Evolutionary conservation across 345 rosid species (phyloP), one percentile per base, ranked within the genome.

Genomic region (Toxicodendron radicans): DNA sequence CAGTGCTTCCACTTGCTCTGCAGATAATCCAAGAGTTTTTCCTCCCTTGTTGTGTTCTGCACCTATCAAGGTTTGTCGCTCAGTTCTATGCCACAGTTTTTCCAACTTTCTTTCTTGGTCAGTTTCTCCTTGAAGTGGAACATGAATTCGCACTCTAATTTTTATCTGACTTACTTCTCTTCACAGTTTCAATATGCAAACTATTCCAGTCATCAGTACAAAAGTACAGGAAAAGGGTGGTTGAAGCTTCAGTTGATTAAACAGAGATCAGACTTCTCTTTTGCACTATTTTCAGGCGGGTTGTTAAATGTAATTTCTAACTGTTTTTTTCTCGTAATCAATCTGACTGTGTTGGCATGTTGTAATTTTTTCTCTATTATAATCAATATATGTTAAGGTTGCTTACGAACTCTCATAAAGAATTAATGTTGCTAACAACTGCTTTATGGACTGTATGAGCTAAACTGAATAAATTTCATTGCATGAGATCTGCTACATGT

Each of bases 191-290:
- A 88, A 48, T 85, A 81, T 85, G 93, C 97, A 68, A 89, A 87
- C 81, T 83, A 82, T 78, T 81, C 87, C 41, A 86, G 70, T 82
- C 83, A 81, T 35, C 78, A 74, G 12, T 91, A 91, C 80, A 84
- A 60, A 56, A 45, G 32, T 62, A 77, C 87, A 0, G 91, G 97
- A 38, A 75, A 74, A 69, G 97, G 92, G 60, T 78, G 66, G 17
- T 72, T 89, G 88, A 89, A 85, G 84, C 87, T 91, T 85, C 94
- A 75, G 53, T 63, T 91, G 79, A 85, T 89, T 79, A 91, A 88
- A 79, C 97, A 91, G 74, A 83, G 97, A 89, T 91, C 94, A 0
- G 91, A 89, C 38, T 91, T 89, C 73, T 85, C 92, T 0, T 85
- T 91, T 63, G 90, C 83, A 7, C 83, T 91, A 9, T 87, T 91